phyloP scores from a whole-genome alignment of 331 rosid species.

The Pyrus hybrid region DNA sequence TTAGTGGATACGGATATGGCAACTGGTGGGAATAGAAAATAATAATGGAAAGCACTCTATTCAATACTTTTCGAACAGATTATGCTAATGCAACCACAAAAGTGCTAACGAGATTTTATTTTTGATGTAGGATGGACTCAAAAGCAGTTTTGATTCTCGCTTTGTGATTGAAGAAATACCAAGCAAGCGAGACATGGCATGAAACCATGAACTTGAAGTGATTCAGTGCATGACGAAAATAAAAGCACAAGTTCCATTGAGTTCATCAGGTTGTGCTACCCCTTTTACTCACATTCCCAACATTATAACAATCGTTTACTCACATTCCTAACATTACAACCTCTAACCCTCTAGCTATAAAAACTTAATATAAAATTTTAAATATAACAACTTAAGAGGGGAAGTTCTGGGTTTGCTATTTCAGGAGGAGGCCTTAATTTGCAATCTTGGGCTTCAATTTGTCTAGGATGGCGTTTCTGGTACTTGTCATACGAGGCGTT shows the following conservation, averaged over 20 bases:
- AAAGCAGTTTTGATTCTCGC: not conserved
- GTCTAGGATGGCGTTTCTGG: too few species aligned
- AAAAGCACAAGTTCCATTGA: not conserved
- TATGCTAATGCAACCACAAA: not conserved
- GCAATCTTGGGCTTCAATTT: not conserved
- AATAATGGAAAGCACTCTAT: not conserved
- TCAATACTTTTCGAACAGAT: not conserved
- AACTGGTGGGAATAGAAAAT: not conserved
- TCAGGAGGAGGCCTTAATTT: not conserved
- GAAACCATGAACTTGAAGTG: not conserved
- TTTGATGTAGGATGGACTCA: not conserved
- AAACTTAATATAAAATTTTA: not conserved
- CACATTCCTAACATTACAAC: slow-evolving; percentile 18
- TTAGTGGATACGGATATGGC: not conserved
- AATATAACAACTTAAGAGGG: not conserved
- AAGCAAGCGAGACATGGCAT: slow-evolving; percentile 1
- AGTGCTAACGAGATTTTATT: not conserved
- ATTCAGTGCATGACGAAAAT: not conserved
- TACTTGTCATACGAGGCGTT: not conserved
- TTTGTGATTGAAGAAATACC: not conserved
- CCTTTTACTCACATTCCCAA: slow-evolving; percentile 11
- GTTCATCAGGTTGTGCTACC: slow-evolving; percentile 2
- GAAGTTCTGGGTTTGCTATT: not conserved
- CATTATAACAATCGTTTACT: slow-evolving; percentile 1
- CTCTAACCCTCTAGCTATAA: not conserved